Conservation (phyloP, 495 filamentous ascomycete genomes). For the Penicillium chermesinum region DNA sequence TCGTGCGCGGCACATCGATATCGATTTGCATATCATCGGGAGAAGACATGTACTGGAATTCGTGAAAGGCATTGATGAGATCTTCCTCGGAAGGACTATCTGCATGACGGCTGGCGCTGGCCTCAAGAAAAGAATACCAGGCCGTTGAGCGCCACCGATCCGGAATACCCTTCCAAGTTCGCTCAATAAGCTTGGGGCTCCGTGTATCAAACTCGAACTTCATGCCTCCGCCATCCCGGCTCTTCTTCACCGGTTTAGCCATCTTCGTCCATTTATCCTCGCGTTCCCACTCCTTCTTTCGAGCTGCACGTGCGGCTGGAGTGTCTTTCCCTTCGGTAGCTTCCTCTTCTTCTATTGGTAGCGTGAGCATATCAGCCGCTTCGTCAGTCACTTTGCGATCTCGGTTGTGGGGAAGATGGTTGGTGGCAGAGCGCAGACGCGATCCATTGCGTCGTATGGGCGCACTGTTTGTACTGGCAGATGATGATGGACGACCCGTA, state of each 20-base stretch:
- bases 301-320: conserved; percentile 54
- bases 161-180: conserved; percentile 97
- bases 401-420: conserved; percentile 69
- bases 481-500: conserved; percentile 35
- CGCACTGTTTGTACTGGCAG: conserved; percentile 41
- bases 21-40: conserved; percentile 97
- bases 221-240: conserved; percentile 69
- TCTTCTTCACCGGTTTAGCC: conserved; percentile 62
- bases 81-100: conserved; percentile 61
- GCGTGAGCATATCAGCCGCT: conserved; percentile 83
- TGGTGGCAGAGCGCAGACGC: conserved; percentile 59
- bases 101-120: conserved; percentile 64
- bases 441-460: conserved; percentile 37
- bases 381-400: conserved; percentile 74
- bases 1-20: conserved; percentile 92
- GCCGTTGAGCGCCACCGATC: conserved; percentile 92
- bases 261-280: conserved; percentile 98
- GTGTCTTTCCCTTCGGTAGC: conserved; percentile 49
- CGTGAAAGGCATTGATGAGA: conserved; percentile 63
- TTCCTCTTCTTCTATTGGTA: conserved; percentile 58
- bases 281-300: conserved; percentile 74
- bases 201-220: conserved; percentile 82
- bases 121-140: conserved; percentile 90
- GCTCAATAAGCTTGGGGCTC: conserved; percentile 79
- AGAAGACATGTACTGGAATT: conserved; percentile 64